Base-by-base conservation (phyloP, 352 stramenopile genomes). In the Phytopythium sindhum region DNA sequence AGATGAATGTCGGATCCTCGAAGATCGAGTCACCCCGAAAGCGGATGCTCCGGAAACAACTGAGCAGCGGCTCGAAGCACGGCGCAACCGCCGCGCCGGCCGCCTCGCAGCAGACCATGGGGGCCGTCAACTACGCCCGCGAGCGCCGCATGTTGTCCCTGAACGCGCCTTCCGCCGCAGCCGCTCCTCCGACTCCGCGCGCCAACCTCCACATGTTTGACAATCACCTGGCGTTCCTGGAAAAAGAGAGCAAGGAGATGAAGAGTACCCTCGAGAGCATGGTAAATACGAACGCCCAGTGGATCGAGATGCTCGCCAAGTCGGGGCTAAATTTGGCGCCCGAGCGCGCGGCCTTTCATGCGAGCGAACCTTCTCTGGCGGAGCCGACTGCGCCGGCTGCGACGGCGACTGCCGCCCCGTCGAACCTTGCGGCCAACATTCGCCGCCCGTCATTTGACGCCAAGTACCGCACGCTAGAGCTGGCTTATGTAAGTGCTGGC, bases 241-340 rank as follows among this genome's bases (percentile, higher is more conserved):
- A 90, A 59, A 82, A 83, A 59, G 83, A 91, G 60, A 88, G 79
- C 26, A 59, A 69, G 26, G 79, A 88, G 31, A 91, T 91, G 81
- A 89, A 84, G 69, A 66, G 65, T 7, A 57, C 84, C 37, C 55
- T 91, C 2, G 79, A 91, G 51, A 81, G 73, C 31, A 90, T 90
- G 81, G 79, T 91, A 47, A 80, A 73, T 28, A 89, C 79, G 28
- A 91, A 91, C 64, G 70, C 81, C 23, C 79, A 86, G 24, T 91
- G 81, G 81, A 89, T 91, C 54, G 75, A 81, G 59, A 72, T 81
- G 44, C 67, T 88, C 5, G 68, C 71, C 29, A 73, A 57, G 19
- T 66, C 41, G 47, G 60, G 28, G 55, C 55, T 51, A 54, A 61
- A 57, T 69, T 64, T 56, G 44, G 65, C 63, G 74, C 54, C 31